Evolutionary conservation across 2,329 filamentous ascomycete species (phyloP), one percentile per base, ranked within the genome.

Genomic region (Botrytis hyacinthi): DNA sequence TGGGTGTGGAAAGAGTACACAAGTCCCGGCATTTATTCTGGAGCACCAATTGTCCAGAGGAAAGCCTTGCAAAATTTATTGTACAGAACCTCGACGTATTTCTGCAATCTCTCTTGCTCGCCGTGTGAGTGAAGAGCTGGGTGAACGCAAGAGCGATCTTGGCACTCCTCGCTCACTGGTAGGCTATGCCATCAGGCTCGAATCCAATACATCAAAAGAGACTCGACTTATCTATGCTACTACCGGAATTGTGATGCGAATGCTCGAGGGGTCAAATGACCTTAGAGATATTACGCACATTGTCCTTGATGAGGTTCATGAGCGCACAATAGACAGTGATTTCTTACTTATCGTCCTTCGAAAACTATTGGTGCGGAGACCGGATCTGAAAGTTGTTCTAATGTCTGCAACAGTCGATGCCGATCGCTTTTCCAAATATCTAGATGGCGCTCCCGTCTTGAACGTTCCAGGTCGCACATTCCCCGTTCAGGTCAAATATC

Each of bases 321-420:
- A 99, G 82, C 90, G 95, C 75, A 93, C 94, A 20, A 98, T 99
- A 78, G 96, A 99, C 81, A 97, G 95, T 73, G 96, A 99, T 81
- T 98, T 99, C 81, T 85, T 99, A 48, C 87, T 99, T 26, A 96
- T 99, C 77, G 93, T 98, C 1, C 87, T 99, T 69, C 93, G 93
- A 80, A 92, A 95, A 75, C 85, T 99, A 6, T 88, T 98, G 84
- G 82, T 88, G 44, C 88, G 89, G 29, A 77, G 95, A 71, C 91
- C 91, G 75, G 93, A 97, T 76, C 85, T 99, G 70, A 98, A 97
- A 82, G 92, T 99, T 32, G 88, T 99, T 54, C 87, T 99, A 66
- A 99, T 99, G 96, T 98, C 95, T 77, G 96, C 96, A 18, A 99
- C 96, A 0, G 94, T 99, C 12, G 94, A 99, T 81, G 94, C 96